These are phyloP conservation scores for Penicillium sumatraense DNA, from an alignment of 2,329 filamentous ascomycete species.

Conservation along the genomic window DNA sequence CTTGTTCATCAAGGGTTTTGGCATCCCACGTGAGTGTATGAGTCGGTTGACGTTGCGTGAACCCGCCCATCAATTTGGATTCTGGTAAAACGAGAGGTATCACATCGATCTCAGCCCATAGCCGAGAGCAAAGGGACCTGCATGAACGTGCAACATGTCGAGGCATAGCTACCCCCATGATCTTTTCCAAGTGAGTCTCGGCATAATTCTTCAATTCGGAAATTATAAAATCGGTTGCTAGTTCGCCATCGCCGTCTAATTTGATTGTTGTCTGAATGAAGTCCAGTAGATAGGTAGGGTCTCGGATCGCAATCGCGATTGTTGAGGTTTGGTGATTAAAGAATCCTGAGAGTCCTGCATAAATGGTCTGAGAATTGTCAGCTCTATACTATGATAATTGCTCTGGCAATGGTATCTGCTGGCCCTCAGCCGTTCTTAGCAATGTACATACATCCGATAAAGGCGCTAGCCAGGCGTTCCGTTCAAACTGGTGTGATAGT, in stretches of 20 bases:
- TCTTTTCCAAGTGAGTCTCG: conserved; percentile 70
- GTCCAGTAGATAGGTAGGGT: conserved; percentile 75
- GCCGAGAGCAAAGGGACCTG: conserved; percentile 68
- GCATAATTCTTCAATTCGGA: conserved; percentile 63
- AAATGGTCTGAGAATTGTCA: conserved; percentile 40
- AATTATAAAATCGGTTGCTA: conserved; percentile 66
- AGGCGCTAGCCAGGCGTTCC: conserved; percentile 42
- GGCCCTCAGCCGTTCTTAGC: background rate
- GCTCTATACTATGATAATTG: too few species aligned
- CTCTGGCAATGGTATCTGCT: background rate
- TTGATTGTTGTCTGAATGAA: conserved; percentile 67
- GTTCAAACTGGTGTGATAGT: conserved; percentile 34
- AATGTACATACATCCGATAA: conserved; percentile 42
- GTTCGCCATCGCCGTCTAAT: conserved; percentile 48
- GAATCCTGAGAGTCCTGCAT: conserved; percentile 44
- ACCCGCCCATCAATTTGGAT: conserved; percentile 18
- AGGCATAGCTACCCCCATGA: conserved; percentile 74
- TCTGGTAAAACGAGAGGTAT: conserved; percentile 68
- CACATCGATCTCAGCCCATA: conserved; percentile 79
- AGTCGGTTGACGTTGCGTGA: conserved; percentile 28
- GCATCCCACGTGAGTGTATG: conserved; percentile 48
- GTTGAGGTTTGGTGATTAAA: conserved; percentile 54
- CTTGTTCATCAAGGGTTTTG: conserved; percentile 76
- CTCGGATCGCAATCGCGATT: conserved; percentile 72
- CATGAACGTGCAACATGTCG: conserved; percentile 62